A percentile compares a stretch with the other conserved stretches of the same genome.
phyloP scores from a whole-genome alignment of 768 basidiomycete species.

The Kwoniella pini region DNA sequence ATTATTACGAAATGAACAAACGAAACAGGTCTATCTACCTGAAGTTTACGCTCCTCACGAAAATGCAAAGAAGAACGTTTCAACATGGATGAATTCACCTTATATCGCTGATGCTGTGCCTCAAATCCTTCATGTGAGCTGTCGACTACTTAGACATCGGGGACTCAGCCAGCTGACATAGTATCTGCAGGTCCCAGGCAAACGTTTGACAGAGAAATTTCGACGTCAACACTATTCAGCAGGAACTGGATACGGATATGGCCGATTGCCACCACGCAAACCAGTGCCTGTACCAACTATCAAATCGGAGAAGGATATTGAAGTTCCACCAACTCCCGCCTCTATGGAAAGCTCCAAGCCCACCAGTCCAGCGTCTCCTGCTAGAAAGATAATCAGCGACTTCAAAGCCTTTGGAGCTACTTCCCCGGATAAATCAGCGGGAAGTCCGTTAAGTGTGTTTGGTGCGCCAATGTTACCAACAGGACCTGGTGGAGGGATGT shows the following conservation, averaged over 20 bases:
- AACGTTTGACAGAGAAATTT: constrained; percentile 96
- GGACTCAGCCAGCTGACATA: neutral
- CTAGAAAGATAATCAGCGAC: constrained; percentile 83
- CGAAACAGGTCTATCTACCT: constrained; percentile 93
- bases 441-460: constrained; percentile 77
- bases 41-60: constrained; percentile 92
- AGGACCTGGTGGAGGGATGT: constrained; percentile 48
- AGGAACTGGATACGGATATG: constrained; percentile 61
- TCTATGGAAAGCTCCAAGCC: constrained; percentile 29
- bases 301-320: constrained; percentile 7
- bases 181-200: constrained; percentile 73
- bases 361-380: constrained; percentile 61
- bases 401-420: constrained; percentile 58
- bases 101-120: constrained; percentile 73
- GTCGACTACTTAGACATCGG: neutral
- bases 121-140: constrained; percentile 69
- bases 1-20: constrained; percentile 88
- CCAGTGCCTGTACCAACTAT: constrained; percentile 52
- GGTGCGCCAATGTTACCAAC: constrained; percentile 61
- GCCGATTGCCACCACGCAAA: constrained; percentile 59
- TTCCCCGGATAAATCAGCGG: constrained; percentile 52
- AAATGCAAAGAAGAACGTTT: constrained; percentile 85
- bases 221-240: constrained; percentile 61
- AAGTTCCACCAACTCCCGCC: constrained; percentile 25
- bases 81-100: constrained; percentile 73